A percentile compares a stretch with the other conserved stretches of the same genome.
These are phyloP conservation scores for Fennellomyces sp. DNA, from an alignment of 371 early-diverging fungal species.

Conservation along the genomic window DNA sequence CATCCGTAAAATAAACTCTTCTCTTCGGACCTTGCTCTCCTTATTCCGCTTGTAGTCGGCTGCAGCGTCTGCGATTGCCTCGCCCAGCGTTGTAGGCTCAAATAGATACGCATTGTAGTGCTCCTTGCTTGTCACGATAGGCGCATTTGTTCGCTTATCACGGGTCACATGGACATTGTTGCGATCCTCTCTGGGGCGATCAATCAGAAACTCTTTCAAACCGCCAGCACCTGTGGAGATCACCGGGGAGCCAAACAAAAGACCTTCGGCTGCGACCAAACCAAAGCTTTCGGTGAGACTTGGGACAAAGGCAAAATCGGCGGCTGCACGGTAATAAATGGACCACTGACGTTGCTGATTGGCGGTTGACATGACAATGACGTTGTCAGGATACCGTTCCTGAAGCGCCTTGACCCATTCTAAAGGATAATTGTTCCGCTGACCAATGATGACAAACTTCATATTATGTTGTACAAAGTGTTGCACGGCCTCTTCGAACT, in stretches of 20 bases:
- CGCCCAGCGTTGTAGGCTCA: conserved; percentile 17
- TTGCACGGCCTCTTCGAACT: conserved; percentile 42
- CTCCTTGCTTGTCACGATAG: conserved; percentile 12
- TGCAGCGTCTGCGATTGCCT: conserved; percentile 44
- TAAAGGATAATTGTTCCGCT: conserved; percentile 53
- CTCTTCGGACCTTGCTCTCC: conserved; percentile 32
- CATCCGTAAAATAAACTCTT: conserved; percentile 44
- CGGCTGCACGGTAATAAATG: conserved; percentile 58
- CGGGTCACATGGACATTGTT: conserved; percentile 4
- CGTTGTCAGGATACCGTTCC: conserved; percentile 48
- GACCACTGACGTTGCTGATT: conserved; percentile 57
- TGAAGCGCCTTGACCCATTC: conserved; percentile 43
- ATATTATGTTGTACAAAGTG: conserved; percentile 51
- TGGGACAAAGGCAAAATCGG: conserved; percentile 66
- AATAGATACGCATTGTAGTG: conserved; percentile 25
- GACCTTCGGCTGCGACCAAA: conserved; percentile 57
- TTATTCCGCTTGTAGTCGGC: conserved; percentile 28
- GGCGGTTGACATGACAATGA: conserved; percentile 45
- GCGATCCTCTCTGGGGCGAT: conserved; percentile 35
- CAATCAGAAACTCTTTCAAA: conserved; percentile 56
- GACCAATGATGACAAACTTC: conserved; percentile 60
- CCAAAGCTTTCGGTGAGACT: conserved; percentile 56
- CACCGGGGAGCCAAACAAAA: conserved; percentile 63
- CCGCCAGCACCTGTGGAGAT: conserved; percentile 63
- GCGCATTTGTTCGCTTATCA: conserved; percentile 18